Percentiles rank a stretch among this genome's conserved stretches.
Evolutionary conservation across 2,329 filamentous ascomycete species (phyloP).

Genomic region (Alternaria postmessia): DNA sequence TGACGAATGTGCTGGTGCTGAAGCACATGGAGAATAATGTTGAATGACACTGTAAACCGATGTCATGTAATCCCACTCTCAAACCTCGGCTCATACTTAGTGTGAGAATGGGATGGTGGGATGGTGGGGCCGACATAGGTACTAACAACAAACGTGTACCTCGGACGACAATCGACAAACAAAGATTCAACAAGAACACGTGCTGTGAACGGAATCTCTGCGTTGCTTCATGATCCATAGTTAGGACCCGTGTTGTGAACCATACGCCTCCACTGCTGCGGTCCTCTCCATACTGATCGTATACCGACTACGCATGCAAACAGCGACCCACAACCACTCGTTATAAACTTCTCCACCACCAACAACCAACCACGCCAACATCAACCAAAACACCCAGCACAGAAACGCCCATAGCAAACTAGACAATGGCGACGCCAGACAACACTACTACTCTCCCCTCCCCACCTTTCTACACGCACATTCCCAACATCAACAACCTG

Average conservation of each 20-base stretch:
- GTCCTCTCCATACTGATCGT: neutral
- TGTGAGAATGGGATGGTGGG: neutral
- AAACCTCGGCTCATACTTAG: neutral
- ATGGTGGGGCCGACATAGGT: neutral
- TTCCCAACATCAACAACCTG: conserved; percentile 48
- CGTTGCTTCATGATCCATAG: neutral
- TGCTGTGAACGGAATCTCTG: neutral
- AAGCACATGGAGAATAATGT: fast-evolving
- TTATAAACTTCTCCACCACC: too few relatives aligned
- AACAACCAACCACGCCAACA: neutral
- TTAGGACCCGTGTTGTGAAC: neutral
- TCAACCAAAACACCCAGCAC: neutral
- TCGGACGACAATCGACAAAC: neutral
- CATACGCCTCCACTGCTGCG: neutral
- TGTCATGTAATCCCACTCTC: neutral
- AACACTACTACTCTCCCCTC: conserved; percentile 21
- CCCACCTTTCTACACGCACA: conserved; percentile 44
- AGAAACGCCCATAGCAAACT: neutral
- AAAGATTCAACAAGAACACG: neutral
- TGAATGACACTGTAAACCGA: too few relatives aligned
- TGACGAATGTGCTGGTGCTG: neutral
- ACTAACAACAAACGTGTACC: neutral
- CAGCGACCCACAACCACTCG: neutral
- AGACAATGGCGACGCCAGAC: neutral
- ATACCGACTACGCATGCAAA: too few relatives aligned